Evolutionary conservation across 495 filamentous ascomycete genomes (phyloP).

Genomic region (Penicillium arizonense): DNA sequence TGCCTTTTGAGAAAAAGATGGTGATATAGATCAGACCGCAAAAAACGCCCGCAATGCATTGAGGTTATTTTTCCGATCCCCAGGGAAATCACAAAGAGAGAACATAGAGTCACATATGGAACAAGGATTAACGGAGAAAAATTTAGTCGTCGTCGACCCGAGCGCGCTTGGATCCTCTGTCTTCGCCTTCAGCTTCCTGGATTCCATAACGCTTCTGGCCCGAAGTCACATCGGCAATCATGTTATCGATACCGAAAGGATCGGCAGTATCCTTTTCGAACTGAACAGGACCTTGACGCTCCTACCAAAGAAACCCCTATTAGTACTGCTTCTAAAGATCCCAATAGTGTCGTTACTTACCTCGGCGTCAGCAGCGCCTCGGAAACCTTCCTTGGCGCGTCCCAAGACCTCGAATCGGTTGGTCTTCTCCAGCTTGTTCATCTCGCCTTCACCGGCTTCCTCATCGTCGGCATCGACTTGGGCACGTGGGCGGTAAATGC

Average conservation of each 20-base stretch:
- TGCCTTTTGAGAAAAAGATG: constrained; percentile 4
- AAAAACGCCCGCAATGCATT: constrained; percentile 32
- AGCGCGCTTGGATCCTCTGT: constrained; percentile 69
- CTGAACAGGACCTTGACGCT: constrained; percentile 87
- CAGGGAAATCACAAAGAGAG: background rate
- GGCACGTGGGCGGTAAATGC: constrained; percentile 84
- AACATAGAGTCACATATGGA: constrained; percentile 4
- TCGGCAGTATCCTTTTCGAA: constrained; percentile 92
- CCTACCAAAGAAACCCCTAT: constrained; percentile 42
- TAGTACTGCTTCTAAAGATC: constrained; percentile 14
- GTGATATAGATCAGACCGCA: constrained; percentile 13
- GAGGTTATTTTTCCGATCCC: constrained; percentile 10
- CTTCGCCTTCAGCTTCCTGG: constrained; percentile 62
- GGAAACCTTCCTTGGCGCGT: constrained; percentile 82
- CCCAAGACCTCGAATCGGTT: constrained; percentile 84
- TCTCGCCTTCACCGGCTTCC: constrained; percentile 76
- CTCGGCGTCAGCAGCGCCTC: constrained; percentile 85
- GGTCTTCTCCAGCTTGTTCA: constrained; percentile 81
- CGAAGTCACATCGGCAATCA: constrained; percentile 75
- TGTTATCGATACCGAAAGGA: constrained; percentile 90
- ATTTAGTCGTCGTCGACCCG: constrained; percentile 71
- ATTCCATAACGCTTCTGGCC: constrained; percentile 82
- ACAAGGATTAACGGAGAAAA: constrained; percentile 2
- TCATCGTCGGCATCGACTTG: constrained; percentile 69
- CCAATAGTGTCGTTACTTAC: constrained; percentile 42